phyloP scores from a whole-genome alignment of 441 rosid species.

The Iberis amara region DNA sequence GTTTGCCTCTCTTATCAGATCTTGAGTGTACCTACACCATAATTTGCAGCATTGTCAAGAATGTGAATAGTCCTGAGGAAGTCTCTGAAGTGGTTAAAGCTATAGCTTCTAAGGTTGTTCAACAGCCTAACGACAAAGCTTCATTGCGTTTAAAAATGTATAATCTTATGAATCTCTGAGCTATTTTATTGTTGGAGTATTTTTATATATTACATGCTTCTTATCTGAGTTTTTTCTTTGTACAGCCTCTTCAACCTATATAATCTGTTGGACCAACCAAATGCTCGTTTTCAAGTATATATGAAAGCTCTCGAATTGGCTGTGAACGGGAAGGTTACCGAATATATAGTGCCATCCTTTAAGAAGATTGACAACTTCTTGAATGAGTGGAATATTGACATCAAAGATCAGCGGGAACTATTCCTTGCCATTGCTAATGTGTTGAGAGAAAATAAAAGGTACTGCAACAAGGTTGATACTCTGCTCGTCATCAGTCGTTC shows the following conservation, averaged over 20 bases:
- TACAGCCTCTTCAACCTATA: constrained; percentile 91
- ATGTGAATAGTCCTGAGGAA: constrained; percentile 51
- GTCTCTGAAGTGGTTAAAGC: constrained; percentile 67
- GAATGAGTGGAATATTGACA: constrained; percentile 90
- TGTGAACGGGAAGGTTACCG: constrained; percentile 71
- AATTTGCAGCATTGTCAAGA: constrained; percentile 81
- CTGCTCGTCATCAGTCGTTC: too few relatives aligned
- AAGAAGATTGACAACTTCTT: constrained; percentile 72
- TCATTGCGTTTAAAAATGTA: constrained; percentile 91
- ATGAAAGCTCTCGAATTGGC: constrained; percentile 71
- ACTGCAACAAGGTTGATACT: background rate
- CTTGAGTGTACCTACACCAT: constrained; percentile 93
- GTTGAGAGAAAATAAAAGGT: constrained; percentile 80
- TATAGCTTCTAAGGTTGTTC: constrained; percentile 64
- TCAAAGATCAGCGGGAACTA: constrained; percentile 76
- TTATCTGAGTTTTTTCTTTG: constrained; percentile 26
- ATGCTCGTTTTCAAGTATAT: constrained; percentile 77
- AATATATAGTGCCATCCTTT: constrained; percentile 63
- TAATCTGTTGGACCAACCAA: constrained; percentile 66
- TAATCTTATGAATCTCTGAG: background rate
- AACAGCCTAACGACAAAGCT: constrained; percentile 85
- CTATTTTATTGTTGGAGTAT: background rate
- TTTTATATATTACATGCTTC: constrained; percentile 9
- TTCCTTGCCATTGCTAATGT: constrained; percentile 68
- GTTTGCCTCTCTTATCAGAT: constrained; percentile 39